Evolutionary conservation across 768 basidiomycete species (phyloP).

Genomic region (Russula vinacea): DNA sequence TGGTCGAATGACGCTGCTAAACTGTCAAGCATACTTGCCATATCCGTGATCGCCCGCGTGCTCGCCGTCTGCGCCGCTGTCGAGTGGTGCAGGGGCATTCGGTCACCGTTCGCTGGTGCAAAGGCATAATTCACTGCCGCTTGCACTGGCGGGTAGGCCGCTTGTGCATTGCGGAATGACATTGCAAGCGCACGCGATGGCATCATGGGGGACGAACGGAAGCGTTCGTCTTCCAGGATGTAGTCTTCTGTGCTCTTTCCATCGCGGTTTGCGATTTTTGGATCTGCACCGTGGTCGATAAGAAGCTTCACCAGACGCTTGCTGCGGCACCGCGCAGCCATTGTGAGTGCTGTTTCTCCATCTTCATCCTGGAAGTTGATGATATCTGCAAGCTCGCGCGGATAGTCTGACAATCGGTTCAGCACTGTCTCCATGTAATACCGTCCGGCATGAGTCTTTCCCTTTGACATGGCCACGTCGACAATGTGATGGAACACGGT

Average conservation of each 20-base stretch:
- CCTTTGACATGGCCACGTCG: conserved; percentile 95
- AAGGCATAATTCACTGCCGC: conserved; percentile 44
- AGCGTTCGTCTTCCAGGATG: conserved; percentile 96
- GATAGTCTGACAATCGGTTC: conserved; percentile 82
- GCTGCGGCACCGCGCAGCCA: conserved; percentile 93
- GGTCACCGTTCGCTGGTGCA: conserved; percentile 54
- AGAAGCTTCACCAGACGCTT: conserved; percentile 94
- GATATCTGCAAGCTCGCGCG: conserved; percentile 93
- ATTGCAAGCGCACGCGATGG: conserved; percentile 62
- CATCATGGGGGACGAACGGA: conserved; percentile 85
- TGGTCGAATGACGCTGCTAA: conserved; percentile 88
- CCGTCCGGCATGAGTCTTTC: conserved; percentile 94
- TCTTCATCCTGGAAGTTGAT: conserved; percentile 99
- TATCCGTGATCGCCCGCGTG: conserved; percentile 79
- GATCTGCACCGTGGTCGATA: conserved; percentile 94
- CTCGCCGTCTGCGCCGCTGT: conserved; percentile 81
- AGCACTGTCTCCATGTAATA: conserved; percentile 99
- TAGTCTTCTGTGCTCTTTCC: conserved; percentile 98
- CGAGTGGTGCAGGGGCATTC: conserved; percentile 79
- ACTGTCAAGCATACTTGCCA: conserved; percentile 81
- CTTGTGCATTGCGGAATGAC: conserved; percentile 72
- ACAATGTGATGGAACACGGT: conserved; percentile 98
- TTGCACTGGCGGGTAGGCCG: conserved; percentile 49
- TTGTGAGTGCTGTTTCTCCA: conserved; percentile 94
- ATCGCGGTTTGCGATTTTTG: conserved; percentile 90